Base-by-base conservation (phyloP, 345 rosid genomes). In the Euphorbia pulcherrima region DNA sequence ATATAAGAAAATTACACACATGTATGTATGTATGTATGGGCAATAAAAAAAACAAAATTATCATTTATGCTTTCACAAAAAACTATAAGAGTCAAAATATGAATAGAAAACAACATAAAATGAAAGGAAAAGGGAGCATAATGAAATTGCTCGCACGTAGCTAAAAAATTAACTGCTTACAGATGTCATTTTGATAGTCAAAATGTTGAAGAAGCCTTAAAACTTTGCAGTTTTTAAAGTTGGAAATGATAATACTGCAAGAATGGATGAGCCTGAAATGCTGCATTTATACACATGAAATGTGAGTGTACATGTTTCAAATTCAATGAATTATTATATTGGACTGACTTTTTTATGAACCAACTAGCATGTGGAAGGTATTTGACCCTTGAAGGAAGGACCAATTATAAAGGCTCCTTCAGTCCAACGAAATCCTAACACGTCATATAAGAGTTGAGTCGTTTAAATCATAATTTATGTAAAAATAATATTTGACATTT, bases 301-400 rank as follows among this genome's bases (percentile, higher is more conserved):
- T 51, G 48, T 65, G 7, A 8, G 33, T 11, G 13, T 28, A 10
- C 30, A 29, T 2, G 7, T 52, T 52, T 4, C n/a, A n/a, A n/a
- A n/a, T n/a, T n/a, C n/a, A n/a, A n/a, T 52, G 0, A 33, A 16
- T 29, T 12, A 50, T 28, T 30, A 21, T 60, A 33, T 8, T 60
- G 48, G 58, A 47, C 52, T 50, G 60, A 68, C 65, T 21, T 59
- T 47, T 59, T 66, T 20, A 29, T 37, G 23, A 40, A 21, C 50
- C 41, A 30, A 48, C 66, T 30, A 46, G 67, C 67, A 64, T 64
- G 55, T 64, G 67, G 20, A 11, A 44, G 51, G 63, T 26, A 54
- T 62, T 40, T 21, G 23, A 24, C 16, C 28, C n/a, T 46, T 63
- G 24, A 27, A 62, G 51, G 23, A 30, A 63, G 23, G n/a, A 17